phyloP scores from a whole-genome alignment of 192 early-diverging fungal genomes.

The Oehlia diaphana region DNA sequence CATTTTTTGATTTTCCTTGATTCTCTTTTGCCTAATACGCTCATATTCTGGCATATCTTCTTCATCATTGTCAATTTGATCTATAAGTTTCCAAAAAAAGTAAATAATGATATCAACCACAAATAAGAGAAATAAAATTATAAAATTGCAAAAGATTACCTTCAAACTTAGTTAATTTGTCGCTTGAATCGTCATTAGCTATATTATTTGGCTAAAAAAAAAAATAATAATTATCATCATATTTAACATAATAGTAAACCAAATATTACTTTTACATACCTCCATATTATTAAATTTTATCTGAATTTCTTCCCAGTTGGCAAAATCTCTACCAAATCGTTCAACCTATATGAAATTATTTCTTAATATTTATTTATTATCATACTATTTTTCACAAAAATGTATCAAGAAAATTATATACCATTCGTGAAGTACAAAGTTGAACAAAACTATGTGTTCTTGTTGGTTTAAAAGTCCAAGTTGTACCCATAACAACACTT shows the following conservation, averaged over 20 bases:
- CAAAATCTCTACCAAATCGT: slow-evolving; percentile 79
- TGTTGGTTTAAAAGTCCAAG: slow-evolving; percentile 81
- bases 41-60: slow-evolving; percentile 59
- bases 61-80: slow-evolving; percentile 34
- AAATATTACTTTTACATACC: not conserved
- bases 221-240: not conserved
- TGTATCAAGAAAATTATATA: not conserved
- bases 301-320: slow-evolving; percentile 77
- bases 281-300: slow-evolving; percentile 47
- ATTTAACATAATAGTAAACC: not conserved
- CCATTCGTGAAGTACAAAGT: slow-evolving; percentile 79
- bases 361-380: too few species aligned
- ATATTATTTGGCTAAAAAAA: not conserved
- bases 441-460: slow-evolving; percentile 58
- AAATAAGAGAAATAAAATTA: not conserved
- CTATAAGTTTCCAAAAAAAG: not conserved
- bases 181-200: too few species aligned
- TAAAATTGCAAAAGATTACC: not conserved
- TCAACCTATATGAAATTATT: slow-evolving; percentile 50
- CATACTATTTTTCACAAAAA: not conserved
- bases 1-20: slow-evolving; percentile 62
- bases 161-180: not conserved
- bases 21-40: slow-evolving; percentile 51
- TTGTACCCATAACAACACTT: slow-evolving; percentile 89
- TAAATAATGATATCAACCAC: not conserved